These are phyloP conservation scores for Yamadazyma philogaea DNA, from an alignment of 805 yeast species.

Conservation along the genomic window DNA sequence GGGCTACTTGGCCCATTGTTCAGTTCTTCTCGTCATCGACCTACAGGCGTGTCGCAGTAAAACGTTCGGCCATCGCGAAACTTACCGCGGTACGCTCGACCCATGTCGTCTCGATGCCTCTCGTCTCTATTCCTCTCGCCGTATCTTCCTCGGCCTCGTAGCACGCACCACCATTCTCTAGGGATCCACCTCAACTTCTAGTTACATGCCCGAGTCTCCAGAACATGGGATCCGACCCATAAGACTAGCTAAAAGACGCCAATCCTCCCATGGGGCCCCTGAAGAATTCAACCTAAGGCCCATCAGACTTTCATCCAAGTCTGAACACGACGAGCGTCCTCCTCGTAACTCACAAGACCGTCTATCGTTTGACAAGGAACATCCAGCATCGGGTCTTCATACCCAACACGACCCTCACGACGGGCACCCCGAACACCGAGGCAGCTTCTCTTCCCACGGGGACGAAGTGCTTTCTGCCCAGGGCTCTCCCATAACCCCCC, in stretches of 20 bases:
- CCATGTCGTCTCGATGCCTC: too few relatives aligned
- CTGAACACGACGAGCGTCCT: neutral
- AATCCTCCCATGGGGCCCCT: conserved; percentile 1
- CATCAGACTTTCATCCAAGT: conserved; percentile 10
- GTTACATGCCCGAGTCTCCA: neutral
- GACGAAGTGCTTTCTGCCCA: neutral
- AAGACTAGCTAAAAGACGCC: conserved; percentile 24
- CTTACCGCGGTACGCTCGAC: too few relatives aligned
- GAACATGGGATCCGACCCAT: conserved; percentile 23
- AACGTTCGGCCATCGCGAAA: too few relatives aligned
- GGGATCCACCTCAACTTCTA: conserved; percentile 9
- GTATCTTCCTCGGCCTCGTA: too few relatives aligned
- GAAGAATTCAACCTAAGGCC: conserved; percentile 15
- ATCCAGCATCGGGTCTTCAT: neutral
- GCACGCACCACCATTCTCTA: conserved; percentile 1
- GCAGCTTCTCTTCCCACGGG: neutral
- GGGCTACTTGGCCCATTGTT: too few relatives aligned
- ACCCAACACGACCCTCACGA: too few relatives aligned
- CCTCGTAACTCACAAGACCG: neutral
- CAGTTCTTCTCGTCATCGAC: too few relatives aligned
- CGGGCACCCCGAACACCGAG: neutral
- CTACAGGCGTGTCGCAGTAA: too few relatives aligned
- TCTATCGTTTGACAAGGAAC: neutral
- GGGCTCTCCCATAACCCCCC: conserved; percentile 11
- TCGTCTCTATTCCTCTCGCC: neutral